Base-by-base conservation (phyloP, 345 rosid species). In the Microthlaspi erraticum region DNA sequence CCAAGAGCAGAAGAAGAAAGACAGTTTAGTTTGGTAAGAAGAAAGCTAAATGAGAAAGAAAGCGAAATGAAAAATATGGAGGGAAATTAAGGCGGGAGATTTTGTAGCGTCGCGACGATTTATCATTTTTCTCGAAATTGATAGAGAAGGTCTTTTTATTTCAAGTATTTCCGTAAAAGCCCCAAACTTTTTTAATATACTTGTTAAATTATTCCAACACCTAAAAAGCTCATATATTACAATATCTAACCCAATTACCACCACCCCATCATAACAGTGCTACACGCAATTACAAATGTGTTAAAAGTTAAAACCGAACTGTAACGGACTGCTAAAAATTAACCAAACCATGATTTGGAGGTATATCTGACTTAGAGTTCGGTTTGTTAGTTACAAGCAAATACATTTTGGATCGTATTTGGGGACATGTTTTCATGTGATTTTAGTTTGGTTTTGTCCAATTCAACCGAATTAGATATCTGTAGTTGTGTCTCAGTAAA, bases 11-110 rank as follows among this genome's bases (percentile, higher is more conserved):
- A 44, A 53, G 6, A 62, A 38, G 31, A 14, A 49, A 63, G 50
- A 12, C 31, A 12, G 34, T 17, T 67, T 58, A 33, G 60, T 45
- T 2, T 55, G 60, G 41, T 62, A 19, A 23, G 60, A 46, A 17
- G 19, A 44, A 46, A 41, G 60, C 39, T 31, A 10, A 29, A 45
- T 31, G 71, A 23, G 45, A 4, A n/a, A n/a, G n/a, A n/a, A 26
- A 26, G 29, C 29, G 29, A 26, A 26, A 26, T 26, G 19, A 29
- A 26, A 62, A 63, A 29, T 48, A 57, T 70, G 79, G 75, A 76
- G 79, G 75, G 79, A 76, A 70, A 16, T 42, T 42, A 8, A 64
- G 71, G 79, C 75, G 79, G 79, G 75, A 70, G 42, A 32, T 64
- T 64, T 61, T 60, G 60, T 66, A 68, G 44, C 9, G 55, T 56